A percentile compares a stretch with the other conserved stretches of the same genome.
Conservation (phyloP, 345 rosid species). For the Lenwebbia sp. region DNA sequence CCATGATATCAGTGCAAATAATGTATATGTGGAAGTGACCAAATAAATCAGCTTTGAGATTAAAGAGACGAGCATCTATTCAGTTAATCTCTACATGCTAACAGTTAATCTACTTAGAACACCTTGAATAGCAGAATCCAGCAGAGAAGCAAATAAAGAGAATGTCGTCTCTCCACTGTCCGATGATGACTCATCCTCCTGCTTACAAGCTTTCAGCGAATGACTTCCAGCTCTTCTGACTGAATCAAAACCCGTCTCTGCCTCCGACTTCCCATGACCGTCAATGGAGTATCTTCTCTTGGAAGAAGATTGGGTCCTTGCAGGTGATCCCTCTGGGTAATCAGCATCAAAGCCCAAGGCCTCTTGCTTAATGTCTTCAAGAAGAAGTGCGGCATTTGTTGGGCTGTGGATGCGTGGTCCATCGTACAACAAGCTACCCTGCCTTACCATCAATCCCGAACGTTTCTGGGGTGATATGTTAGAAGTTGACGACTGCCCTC, state of each 20-base stretch:
- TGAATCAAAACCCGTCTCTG: constrained; percentile 27
- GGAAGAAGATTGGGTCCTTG: constrained; percentile 28
- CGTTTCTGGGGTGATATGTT: constrained; percentile 40
- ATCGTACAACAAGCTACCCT: constrained; percentile 59
- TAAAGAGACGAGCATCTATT: not conserved
- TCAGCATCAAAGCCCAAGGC: constrained; percentile 44
- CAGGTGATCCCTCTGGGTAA: constrained; percentile 32
- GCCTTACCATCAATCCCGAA: constrained; percentile 40
- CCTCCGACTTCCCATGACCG: constrained; percentile 26
- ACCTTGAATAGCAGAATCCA: constrained; percentile 94
- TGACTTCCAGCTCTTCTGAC: constrained; percentile 41
- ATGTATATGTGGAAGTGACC: not conserved
- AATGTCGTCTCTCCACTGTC: constrained; percentile 70
- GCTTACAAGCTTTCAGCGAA: constrained; percentile 67
- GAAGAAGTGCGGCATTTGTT: constrained; percentile 79
- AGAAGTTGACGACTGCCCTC: constrained; percentile 61
- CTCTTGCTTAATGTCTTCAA: constrained; percentile 90
- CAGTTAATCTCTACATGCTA: not conserved
- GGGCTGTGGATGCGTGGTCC: constrained; percentile 82
- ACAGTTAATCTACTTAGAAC: not conserved
- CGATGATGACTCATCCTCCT: constrained; percentile 60
- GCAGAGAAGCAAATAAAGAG: constrained; percentile 70
- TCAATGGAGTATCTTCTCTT: constrained; percentile 37
- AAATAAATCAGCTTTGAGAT: not conserved
- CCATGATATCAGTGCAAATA: not conserved